Percentiles rank a stretch among this genome's conserved stretches.
Evolutionary conservation across 139 green algal species (phyloP).

Genomic region (Chlamydomonas incerta): DNA sequence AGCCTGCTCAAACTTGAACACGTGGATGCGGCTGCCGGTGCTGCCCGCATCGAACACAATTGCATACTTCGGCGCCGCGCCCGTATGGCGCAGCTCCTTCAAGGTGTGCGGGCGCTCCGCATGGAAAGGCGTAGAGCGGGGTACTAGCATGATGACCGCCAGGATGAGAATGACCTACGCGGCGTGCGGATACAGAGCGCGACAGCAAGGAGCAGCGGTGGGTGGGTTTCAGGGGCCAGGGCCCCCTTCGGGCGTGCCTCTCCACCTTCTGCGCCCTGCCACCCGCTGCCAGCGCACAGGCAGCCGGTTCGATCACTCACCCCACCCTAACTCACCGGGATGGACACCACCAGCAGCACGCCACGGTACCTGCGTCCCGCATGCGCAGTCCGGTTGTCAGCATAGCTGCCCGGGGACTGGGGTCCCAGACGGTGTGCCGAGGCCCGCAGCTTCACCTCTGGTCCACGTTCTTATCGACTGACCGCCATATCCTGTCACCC

Average conservation of each 20-base stretch:
- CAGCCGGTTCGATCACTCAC: no score
- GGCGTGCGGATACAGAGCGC: no score
- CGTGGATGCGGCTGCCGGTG: slow-evolving; percentile 95
- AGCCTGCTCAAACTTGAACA: slow-evolving; percentile 89
- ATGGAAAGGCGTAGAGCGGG: slow-evolving; percentile 40
- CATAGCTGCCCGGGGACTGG: neutral
- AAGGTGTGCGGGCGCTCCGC: slow-evolving; percentile 37
- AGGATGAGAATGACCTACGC: slow-evolving; percentile 74
- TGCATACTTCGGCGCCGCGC: slow-evolving; percentile 66
- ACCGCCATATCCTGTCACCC: slow-evolving; percentile 60
- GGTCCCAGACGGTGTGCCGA: neutral
- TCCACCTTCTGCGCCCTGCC: no score
- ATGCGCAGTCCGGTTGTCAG: neutral
- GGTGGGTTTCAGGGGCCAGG: no score
- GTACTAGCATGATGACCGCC: slow-evolving; percentile 69
- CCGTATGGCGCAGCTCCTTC: slow-evolving; percentile 40
- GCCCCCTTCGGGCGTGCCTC: no score
- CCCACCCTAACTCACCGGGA: slow-evolving; percentile 75
- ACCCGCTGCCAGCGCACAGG: no score
- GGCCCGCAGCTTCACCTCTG: neutral
- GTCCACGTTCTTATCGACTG: slow-evolving; percentile 22
- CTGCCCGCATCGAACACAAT: slow-evolving; percentile 97
- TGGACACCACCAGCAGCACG: slow-evolving; percentile 66
- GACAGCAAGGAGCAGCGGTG: no score
- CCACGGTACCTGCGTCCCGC: slow-evolving; percentile 65